These are phyloP conservation scores for Neurospora tetraspora DNA, from an alignment of 495 filamentous ascomycete species.

Conservation along the genomic window DNA sequence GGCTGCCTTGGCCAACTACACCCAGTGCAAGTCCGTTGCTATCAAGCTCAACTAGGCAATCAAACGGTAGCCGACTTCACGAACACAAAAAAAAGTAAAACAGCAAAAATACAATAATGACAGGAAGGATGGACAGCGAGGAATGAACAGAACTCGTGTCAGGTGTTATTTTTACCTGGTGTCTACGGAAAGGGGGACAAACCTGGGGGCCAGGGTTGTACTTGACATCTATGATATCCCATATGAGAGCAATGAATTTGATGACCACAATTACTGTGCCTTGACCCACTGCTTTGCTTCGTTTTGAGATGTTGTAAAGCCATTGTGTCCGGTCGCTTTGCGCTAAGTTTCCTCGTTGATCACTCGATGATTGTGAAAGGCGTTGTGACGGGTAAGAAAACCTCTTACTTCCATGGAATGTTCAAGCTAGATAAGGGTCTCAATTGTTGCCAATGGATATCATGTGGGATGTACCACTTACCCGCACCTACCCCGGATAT, in stretches of 20 bases:
- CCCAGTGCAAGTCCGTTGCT: conserved; percentile 56
- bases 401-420: too few relatives aligned
- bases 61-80: not conserved
- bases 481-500: too few relatives aligned
- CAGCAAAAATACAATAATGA: not conserved
- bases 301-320: not conserved
- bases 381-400: too few relatives aligned
- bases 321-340: too few relatives aligned
- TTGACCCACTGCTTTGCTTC: not conserved
- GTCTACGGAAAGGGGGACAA: not conserved
- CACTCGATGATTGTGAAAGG: too few relatives aligned
- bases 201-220: not conserved
- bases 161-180: not conserved
- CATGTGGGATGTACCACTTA: too few relatives aligned
- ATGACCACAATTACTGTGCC: not conserved
- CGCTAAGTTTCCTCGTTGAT: too few relatives aligned
- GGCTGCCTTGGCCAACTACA: conserved; percentile 88
- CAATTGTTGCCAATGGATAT: too few relatives aligned
- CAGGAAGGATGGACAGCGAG: not conserved
- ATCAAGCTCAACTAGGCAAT: conserved; percentile 21
- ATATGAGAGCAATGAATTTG: not conserved
- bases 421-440: too few relatives aligned
- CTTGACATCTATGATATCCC: not conserved
- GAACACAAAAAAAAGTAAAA: not conserved
- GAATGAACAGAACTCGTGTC: not conserved